Conservation (phyloP, 2,329 filamentous ascomycete species). For the Claviceps pusilla region DNA sequence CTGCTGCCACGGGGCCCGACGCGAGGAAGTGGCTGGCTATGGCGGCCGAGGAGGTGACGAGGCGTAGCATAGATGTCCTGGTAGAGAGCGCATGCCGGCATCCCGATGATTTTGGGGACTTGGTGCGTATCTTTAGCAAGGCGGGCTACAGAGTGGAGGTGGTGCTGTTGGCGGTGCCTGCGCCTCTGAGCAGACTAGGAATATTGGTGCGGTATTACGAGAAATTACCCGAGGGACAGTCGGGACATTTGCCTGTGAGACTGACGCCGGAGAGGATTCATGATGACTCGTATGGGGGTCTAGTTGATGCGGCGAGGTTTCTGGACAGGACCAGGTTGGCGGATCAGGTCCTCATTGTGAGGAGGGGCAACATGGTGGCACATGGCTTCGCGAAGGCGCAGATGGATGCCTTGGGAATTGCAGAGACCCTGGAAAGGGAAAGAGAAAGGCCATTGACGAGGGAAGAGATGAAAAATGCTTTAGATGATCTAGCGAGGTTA, state of each 20-base stretch:
- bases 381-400: conserved; percentile 9
- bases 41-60: conserved; percentile 21
- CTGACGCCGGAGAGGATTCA: conserved; percentile 30
- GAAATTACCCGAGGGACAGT: conserved; percentile 19
- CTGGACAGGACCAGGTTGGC: conserved; percentile 18
- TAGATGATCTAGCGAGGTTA: conserved; percentile 14
- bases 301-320: conserved; percentile 22
- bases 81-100: conserved; percentile 31
- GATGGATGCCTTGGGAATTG: conserved; percentile 4
- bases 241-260: conserved; percentile 21
- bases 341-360: conserved; percentile 24
- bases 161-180: conserved; percentile 27
- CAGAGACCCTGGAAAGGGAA: conserved; percentile 13
- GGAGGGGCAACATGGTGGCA: conserved; percentile 23
- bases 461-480: conserved; percentile 12
- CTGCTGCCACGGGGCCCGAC: conserved; percentile 23
- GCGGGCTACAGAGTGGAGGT: conserved; percentile 24
- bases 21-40: conserved; percentile 29
- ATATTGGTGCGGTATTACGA: conserved; percentile 26
- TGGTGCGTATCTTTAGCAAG: conserved; percentile 20
- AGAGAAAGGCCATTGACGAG: conserved; percentile 14
- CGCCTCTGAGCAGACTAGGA: conserved; percentile 26
- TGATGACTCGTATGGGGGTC: conserved; percentile 28
- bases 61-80: conserved; percentile 21
- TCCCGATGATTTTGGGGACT: conserved; percentile 24